These are phyloP conservation scores for Ambrosia hybrid DNA, from an alignment of 140 eudicot species.

Conservation along the genomic window DNA sequence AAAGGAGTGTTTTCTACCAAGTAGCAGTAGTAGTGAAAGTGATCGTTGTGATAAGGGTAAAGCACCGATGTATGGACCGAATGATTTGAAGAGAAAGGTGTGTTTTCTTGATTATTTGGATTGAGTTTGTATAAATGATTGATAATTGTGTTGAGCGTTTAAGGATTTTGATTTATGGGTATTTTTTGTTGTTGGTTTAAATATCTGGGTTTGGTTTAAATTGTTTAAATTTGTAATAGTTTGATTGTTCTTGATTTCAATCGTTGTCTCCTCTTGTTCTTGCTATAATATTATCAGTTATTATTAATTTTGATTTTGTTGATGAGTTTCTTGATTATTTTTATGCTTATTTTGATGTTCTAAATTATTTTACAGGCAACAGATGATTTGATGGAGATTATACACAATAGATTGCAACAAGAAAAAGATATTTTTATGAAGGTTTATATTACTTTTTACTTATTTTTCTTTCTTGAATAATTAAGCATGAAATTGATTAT, in stretches of 20 bases:
- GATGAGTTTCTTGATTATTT: background rate
- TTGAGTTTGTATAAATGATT: background rate
- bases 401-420: constrained; percentile 28
- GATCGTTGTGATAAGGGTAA: too few species aligned
- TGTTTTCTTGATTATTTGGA: background rate
- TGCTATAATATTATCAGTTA: constrained; percentile 11
- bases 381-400: constrained; percentile 33
- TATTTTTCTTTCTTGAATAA: too few species aligned
- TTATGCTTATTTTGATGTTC: background rate
- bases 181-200: background rate
- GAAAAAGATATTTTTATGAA: constrained; percentile 22
- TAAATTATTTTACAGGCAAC: constrained; percentile 32
- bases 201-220: constrained; percentile 19
- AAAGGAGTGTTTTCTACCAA: too few species aligned
- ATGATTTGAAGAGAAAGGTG: constrained; percentile 19
- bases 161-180: background rate
- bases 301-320: constrained; percentile 14
- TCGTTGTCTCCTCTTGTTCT: background rate
- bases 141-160: too few species aligned
- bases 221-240: background rate
- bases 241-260: background rate
- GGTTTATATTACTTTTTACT: background rate
- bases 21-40: too few species aligned
- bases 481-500: too few species aligned
- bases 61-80: too few species aligned